Evolutionary conservation across 2,329 filamentous ascomycete species (phyloP).

Genomic region (Geosmithia morbida): DNA sequence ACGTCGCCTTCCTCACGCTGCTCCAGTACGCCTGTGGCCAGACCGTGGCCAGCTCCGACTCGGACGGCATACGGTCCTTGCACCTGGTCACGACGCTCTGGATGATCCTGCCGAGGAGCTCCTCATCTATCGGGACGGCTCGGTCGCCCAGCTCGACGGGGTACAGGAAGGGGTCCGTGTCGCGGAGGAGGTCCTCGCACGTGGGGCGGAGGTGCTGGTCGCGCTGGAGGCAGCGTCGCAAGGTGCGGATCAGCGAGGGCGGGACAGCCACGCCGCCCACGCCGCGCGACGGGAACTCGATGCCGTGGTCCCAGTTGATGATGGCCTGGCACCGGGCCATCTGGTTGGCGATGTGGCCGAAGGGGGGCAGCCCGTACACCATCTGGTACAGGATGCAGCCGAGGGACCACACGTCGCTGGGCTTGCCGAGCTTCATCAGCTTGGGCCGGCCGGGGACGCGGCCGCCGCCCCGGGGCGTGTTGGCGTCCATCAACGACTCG

Average conservation of each 20-base stretch:
- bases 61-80: conserved; percentile 41
- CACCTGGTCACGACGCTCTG: conserved; percentile 47
- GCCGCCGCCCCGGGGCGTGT: conserved; percentile 40
- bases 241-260: conserved; percentile 40
- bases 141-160: conserved; percentile 41
- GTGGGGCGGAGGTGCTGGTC: conserved; percentile 49
- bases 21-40: conserved; percentile 51
- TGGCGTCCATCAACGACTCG: conserved; percentile 81
- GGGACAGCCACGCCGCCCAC: conserved; percentile 51
- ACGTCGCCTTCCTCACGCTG: conserved; percentile 38
- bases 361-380: conserved; percentile 93
- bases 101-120: conserved; percentile 45
- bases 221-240: conserved; percentile 47
- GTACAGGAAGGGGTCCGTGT: conserved; percentile 48
- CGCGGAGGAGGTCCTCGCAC: conserved; percentile 44
- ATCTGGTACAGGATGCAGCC: conserved; percentile 97
- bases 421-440: conserved; percentile 90
- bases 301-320: conserved; percentile 60
- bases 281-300: conserved; percentile 57
- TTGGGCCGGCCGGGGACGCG: conserved; percentile 36
- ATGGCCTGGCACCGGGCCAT: conserved; percentile 80
- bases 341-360: conserved; percentile 79
- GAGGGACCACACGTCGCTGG: conserved; percentile 89
- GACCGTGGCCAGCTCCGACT: conserved; percentile 36
- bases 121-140: conserved; percentile 45